These are phyloP conservation scores for Flaveria trinervia DNA, from an alignment of 129 eudicot genomes.

Conservation along the genomic window DNA sequence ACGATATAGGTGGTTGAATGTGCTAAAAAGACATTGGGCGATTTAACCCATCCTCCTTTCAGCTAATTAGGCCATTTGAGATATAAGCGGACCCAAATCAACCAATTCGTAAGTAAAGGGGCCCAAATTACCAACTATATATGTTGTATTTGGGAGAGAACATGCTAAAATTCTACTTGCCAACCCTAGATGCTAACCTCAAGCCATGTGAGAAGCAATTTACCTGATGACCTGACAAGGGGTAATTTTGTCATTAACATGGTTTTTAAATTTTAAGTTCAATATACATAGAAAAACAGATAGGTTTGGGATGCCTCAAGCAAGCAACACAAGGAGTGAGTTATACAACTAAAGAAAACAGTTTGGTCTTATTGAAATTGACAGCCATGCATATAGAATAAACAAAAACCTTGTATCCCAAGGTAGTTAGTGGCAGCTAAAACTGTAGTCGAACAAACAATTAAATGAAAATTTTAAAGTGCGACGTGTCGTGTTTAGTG, in stretches of 20 bases:
- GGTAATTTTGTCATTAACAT: slow-evolving; percentile 1
- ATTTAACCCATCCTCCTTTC: not conserved
- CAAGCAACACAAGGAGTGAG: too few relatives aligned
- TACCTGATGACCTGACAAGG: not conserved
- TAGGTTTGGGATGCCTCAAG: too few relatives aligned
- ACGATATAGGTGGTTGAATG: not conserved
- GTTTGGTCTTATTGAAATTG: too few relatives aligned
- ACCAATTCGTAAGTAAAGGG: not conserved
- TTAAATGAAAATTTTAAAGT: too few relatives aligned
- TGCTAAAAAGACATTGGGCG: not conserved
- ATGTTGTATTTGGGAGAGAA: not conserved
- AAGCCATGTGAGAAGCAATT: not conserved
- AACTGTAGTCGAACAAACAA: too few relatives aligned
- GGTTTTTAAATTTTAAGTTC: not conserved
- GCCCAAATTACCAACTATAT: not conserved
- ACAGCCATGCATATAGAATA: too few relatives aligned
- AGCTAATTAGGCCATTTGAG: not conserved
- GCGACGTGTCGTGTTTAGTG: too few relatives aligned
- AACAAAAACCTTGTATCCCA: too few relatives aligned
- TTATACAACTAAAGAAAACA: too few relatives aligned
- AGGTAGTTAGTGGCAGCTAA: too few relatives aligned
- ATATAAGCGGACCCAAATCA: not conserved
- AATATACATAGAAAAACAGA: too few relatives aligned
- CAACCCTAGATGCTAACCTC: not conserved
- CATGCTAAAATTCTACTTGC: not conserved